Base-by-base conservation (phyloP, 345 rosid genomes). In the Pugionium cornutum region DNA sequence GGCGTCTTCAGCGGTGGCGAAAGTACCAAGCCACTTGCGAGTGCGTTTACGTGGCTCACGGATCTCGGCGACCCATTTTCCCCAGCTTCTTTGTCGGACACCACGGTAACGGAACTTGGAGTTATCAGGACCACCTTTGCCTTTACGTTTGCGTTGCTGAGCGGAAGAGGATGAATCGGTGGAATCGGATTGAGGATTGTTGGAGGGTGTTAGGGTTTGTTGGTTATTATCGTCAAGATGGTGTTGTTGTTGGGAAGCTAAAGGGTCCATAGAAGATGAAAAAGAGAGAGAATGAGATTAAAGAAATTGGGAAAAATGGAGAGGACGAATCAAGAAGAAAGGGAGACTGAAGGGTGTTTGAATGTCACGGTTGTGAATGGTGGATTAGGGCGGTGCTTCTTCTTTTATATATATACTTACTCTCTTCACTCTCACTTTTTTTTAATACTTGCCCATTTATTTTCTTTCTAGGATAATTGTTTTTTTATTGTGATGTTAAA, bases 11-110 rank as follows among this genome's bases (percentile, higher is more conserved):
- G 94, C 96, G 6, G 96, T 83, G 31, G 90, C 59, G 69, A 89
- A 89, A 48, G 96, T 86, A 9, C 96, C 94, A 2, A 86, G 91
- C 96, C 96, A 89, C 73, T 85, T 89, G 0, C 94, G 82, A 11
- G 87, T 82, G 25, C 96, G 82, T 67, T 85, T 87, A 51, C 91
- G 77, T 2, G 96, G 91, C 67, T 89, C 91, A 0, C 91, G 82
- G 79, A 83, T 86, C 86, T 86, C 91, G 8, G 88, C 91, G 1
- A 86, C 91, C 91, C 91, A 86, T 71, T 86, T 86, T 0, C 91
- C 91, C 91, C 91, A 86, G 72, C 88, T 83, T 50, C 91, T 64
- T 66, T 86, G 91, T 53, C 91, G 53, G 1, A 86, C 91, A 4
- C 91, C 91, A 53, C 88, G 75, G 73, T 83, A 86, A 49, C 84